phyloP scores from a whole-genome alignment of 78 protist species.

The Mantamonas sphyraenae region DNA sequence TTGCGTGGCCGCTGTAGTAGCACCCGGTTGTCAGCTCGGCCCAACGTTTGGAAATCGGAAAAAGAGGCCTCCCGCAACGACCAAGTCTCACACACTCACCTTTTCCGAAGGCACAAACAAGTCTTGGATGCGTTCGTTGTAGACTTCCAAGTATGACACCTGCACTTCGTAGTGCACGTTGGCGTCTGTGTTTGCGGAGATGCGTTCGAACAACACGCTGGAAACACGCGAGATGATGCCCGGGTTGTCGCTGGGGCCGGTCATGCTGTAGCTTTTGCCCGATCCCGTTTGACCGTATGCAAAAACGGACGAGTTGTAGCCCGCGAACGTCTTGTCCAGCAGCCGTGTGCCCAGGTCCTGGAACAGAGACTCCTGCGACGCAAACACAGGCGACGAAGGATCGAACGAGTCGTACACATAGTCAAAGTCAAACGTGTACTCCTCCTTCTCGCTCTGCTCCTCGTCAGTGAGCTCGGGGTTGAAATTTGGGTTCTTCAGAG shows the following conservation, averaged over 20 bases:
- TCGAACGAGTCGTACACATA: neutral
- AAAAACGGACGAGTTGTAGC: no score
- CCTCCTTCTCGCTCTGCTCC: neutral
- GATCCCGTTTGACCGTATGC: no score
- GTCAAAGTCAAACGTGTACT: neutral
- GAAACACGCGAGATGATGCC: constrained; percentile 6
- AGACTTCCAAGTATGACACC: no score
- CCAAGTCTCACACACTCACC: neutral
- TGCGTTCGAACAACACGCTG: neutral
- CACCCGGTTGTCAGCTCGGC: no score
- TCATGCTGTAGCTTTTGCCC: constrained; percentile 3
- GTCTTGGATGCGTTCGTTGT: no score
- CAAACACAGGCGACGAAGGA: neutral
- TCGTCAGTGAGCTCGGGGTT: no score
- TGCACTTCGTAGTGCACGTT: neutral
- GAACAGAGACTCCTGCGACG: neutral
- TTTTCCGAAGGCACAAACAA: neutral
- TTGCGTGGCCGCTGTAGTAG: no score
- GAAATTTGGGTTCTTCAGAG: no score
- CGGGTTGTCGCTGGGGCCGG: neutral
- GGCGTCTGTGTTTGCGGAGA: no score
- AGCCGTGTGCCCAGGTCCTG: neutral
- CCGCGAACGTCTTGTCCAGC: neutral
- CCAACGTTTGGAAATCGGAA: no score
- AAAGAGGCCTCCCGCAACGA: no score